Conservation (phyloP, 495 filamentous ascomycete genomes). For the Polyplosphaeria fusca region DNA sequence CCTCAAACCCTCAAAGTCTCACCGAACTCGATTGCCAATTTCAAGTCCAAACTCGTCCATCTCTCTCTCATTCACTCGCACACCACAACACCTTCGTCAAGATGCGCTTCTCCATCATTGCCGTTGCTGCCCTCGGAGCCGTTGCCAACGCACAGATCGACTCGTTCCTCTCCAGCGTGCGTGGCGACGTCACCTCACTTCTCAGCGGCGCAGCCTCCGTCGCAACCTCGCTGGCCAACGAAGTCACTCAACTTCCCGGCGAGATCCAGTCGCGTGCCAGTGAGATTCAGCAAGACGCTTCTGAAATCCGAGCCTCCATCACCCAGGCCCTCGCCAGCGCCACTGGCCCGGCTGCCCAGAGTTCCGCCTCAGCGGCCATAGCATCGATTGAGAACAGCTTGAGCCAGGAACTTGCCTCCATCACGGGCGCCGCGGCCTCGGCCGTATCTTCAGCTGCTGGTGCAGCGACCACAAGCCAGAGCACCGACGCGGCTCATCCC, state of each 20-base stretch:
- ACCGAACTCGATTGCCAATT: too few species aligned
- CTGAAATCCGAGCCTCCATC: not conserved
- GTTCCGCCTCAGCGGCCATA: not conserved
- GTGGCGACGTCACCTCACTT: not conserved
- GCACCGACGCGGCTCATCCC: not conserved
- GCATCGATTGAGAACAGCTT: not conserved
- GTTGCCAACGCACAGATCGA: conserved; percentile 18
- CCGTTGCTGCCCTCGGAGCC: conserved; percentile 21
- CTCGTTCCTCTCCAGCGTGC: conserved; percentile 8
- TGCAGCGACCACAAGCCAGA: not conserved
- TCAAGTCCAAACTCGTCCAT: too few species aligned
- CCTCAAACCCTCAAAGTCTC: too few species aligned
- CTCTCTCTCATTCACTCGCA: too few species aligned
- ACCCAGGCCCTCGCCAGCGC: not conserved
- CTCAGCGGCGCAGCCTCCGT: not conserved
- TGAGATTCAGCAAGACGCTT: not conserved
- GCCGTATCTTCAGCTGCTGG: not conserved
- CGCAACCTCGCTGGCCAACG: not conserved
- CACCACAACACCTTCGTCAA: conserved; percentile 8
- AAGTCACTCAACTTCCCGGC: not conserved
- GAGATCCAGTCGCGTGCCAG: not conserved
- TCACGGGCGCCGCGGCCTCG: not conserved
- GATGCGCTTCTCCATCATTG: conserved; percentile 31
- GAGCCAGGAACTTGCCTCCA: conserved; percentile 3
- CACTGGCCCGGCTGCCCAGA: not conserved